Conservation (phyloP, 2,329 filamentous ascomycete species). For the Arachnomyces sp. region DNA sequence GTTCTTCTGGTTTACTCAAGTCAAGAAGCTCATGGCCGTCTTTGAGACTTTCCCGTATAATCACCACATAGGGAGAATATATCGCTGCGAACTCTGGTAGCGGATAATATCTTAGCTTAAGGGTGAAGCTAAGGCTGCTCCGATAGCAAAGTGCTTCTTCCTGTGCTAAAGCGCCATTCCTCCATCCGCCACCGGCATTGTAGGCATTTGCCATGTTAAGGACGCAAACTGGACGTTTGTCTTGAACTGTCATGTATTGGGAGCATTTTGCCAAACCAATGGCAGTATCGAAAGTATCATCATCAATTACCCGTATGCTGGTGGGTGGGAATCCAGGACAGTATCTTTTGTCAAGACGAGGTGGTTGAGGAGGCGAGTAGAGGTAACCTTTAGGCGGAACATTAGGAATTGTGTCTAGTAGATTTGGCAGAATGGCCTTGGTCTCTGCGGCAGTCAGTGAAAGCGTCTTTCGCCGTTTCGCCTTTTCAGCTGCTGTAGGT, state of each 20-base stretch:
- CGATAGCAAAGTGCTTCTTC: slow-evolving; percentile 64
- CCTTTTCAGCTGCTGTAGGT: slow-evolving; percentile 1
- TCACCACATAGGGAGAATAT: slow-evolving; percentile 54
- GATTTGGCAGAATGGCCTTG: slow-evolving; percentile 37
- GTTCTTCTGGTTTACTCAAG: slow-evolving; percentile 21
- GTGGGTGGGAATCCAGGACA: slow-evolving; percentile 36
- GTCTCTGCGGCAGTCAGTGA: slow-evolving; percentile 43
- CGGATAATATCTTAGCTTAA: slow-evolving; percentile 47
- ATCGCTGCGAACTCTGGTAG: slow-evolving; percentile 44
- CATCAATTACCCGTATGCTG: slow-evolving; percentile 41
- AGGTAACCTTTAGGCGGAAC: slow-evolving; percentile 32
- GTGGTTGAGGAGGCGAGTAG: slow-evolving; percentile 31
- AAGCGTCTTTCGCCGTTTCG: slow-evolving; percentile 22
- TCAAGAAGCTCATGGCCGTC: slow-evolving; percentile 43
- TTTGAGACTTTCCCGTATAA: slow-evolving; percentile 48
- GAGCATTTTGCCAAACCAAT: slow-evolving; percentile 29
- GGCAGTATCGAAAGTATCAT: slow-evolving; percentile 53
- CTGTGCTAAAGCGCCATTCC: slow-evolving; percentile 55
- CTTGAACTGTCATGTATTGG: slow-evolving; percentile 16
- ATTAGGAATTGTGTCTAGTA: slow-evolving; percentile 40
- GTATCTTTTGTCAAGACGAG: slow-evolving; percentile 32
- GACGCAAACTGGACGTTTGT: slow-evolving; percentile 45
- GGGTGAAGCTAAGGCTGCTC: slow-evolving; percentile 36
- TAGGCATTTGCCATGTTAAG: slow-evolving; percentile 59
- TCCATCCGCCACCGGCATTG: slow-evolving; percentile 57